These are phyloP conservation scores for Mortierella sp. DNA, from an alignment of 371 early-diverging fungal species.

Conservation along the genomic window DNA sequence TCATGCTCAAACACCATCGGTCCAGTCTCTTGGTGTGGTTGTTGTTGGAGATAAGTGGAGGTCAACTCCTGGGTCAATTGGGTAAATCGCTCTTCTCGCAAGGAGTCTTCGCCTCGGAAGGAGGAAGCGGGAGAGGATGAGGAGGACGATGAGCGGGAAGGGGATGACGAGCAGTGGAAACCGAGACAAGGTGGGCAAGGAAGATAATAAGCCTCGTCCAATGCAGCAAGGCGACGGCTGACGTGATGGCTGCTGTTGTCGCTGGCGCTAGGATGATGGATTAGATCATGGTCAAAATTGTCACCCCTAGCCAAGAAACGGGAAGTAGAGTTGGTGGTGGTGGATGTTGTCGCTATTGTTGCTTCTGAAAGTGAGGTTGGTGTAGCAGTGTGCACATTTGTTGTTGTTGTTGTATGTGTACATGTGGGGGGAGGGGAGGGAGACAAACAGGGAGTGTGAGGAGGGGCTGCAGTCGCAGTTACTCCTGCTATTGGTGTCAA, in stretches of 20 bases:
- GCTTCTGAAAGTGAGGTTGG: neutral
- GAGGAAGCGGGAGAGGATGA: neutral
- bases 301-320: neutral
- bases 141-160: neutral
- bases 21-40: constrained; percentile 1
- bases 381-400: neutral
- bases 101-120: constrained; percentile 15
- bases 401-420: neutral
- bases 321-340: neutral
- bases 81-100: constrained; percentile 27
- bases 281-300: neutral
- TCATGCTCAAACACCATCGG: neutral
- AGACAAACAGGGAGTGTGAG: neutral
- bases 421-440: neutral
- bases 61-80: constrained; percentile 25
- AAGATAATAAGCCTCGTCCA: constrained; percentile 18
- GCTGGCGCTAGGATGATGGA: neutral
- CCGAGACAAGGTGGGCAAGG: constrained; percentile 30
- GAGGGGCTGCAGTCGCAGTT: neutral
- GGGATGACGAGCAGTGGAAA: constrained; percentile 15
- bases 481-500: neutral
- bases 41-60: neutral
- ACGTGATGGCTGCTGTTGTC: constrained; percentile 6
- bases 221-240: constrained; percentile 12
- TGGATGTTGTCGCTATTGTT: neutral